Evolutionary conservation across 768 basidiomycete genomes (phyloP), one percentile per base, ranked within the genome.

Genomic region (Boletellus emodensis): DNA sequence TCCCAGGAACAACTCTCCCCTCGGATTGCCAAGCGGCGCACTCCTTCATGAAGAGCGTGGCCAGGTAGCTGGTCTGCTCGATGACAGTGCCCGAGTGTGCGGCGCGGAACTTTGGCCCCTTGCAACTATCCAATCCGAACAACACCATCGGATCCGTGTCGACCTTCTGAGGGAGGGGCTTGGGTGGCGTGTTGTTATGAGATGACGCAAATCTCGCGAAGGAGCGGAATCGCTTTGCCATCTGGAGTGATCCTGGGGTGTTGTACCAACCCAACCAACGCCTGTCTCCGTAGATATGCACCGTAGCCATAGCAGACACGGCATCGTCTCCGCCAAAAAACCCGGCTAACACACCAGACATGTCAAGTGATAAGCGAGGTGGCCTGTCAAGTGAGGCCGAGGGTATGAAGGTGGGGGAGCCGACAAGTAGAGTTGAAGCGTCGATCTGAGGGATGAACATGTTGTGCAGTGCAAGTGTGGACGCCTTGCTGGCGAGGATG

Each of bases 81-180:
- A 69, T 59, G 64, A 51, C 72, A 75, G 54, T 87, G 64, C 65
- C 86, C 75, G 40, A 91, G 68, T 24, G 82, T 57, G 89, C 83
- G 0, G 86, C 81, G 54, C 88, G 81, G 66, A 79, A 92, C 60
- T 88, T 91, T 39, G 87, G 88, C 0, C 66, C 66, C 8, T 41
- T 53, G 42, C 30, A 42, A 5, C 46, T 36, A 20, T 56, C 56
- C 26, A 55, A 9, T n/a, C 51, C 54, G 9, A 68, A 55, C 17
- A 65, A 26, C 0, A 41, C n/a, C 1, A 53, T 51, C 12, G 65
- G 64, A 8, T 69, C 57, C 2, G 39, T 44, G n/a, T 61, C 34
- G 32, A 55, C 37, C 10, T 52, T 22, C 17, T 38, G 12, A 7
- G 33, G 28, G 26, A n/a, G n/a, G 18, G 28, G 13, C n/a, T n/a